A percentile compares a stretch with the other conserved stretches of the same genome.
These are phyloP conservation scores for Senecio squalidus DNA, from an alignment of 140 eudicot species.

Conservation along the genomic window DNA sequence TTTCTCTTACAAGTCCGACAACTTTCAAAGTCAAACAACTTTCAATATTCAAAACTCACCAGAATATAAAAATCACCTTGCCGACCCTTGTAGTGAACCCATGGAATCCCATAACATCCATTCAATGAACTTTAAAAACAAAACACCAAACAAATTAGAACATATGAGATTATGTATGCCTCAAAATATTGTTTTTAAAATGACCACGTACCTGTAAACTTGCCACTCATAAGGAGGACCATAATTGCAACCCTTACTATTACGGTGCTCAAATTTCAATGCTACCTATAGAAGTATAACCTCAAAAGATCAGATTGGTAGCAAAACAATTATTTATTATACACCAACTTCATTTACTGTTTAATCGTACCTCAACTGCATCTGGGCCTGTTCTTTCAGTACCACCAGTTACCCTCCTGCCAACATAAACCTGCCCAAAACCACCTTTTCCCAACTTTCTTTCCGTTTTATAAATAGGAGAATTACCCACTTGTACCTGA, in stretches of 20 bases:
- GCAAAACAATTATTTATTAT: not conserved
- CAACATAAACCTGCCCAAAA: conserved; percentile 99
- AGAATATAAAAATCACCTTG: conserved; percentile 95
- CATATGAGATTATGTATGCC: conserved; percentile 1
- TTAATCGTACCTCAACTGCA: conserved; percentile 75
- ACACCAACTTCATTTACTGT: not conserved
- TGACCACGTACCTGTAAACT: conserved; percentile 70
- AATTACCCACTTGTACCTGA: conserved; percentile 97
- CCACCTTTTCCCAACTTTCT: conserved; percentile 98
- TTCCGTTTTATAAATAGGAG: conserved; percentile 79
- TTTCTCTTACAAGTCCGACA: not conserved
- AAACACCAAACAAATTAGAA: conserved; percentile 7
- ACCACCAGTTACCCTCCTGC: conserved; percentile 81
- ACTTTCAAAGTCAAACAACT: not conserved
- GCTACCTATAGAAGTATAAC: conserved; percentile 52
- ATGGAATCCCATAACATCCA: conserved; percentile 95
- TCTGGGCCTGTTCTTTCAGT: conserved; percentile 79
- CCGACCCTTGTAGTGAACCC: conserved; percentile 93
- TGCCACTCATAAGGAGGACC: conserved; percentile 99
- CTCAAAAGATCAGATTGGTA: not conserved
- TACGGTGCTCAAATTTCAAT: conserved; percentile 94
- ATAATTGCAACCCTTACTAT: conserved; percentile 94
- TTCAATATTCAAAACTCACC: conserved; percentile 47
- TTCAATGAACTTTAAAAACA: conserved; percentile 56
- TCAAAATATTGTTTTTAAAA: not conserved